Percentiles rank a stretch among this genome's conserved stretches.
These are phyloP conservation scores for Anisogramma anomala DNA, from an alignment of 2,329 filamentous ascomycete genomes.

Conservation along the genomic window DNA sequence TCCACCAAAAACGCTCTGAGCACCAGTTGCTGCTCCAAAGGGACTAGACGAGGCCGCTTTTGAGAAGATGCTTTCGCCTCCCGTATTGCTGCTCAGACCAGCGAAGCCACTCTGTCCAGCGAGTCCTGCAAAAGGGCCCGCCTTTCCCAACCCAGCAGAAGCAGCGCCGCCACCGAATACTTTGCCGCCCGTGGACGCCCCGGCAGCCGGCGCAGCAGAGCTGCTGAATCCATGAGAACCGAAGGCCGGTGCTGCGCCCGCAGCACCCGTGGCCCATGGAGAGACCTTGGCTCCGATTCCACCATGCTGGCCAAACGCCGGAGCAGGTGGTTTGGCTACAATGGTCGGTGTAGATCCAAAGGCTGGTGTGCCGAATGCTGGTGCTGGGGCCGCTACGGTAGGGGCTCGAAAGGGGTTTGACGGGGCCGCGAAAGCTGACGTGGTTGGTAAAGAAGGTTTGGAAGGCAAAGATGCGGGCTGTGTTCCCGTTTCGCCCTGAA, in stretches of 20 bases:
- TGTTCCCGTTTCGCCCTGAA: constrained; percentile 27
- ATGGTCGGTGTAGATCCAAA: constrained; percentile 23
- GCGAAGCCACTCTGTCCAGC: constrained; percentile 45
- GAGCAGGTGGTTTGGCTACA: constrained; percentile 22
- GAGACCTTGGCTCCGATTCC: constrained; percentile 36
- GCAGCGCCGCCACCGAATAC: constrained; percentile 27
- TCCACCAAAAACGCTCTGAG: constrained; percentile 8
- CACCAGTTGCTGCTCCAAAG: constrained; percentile 21
- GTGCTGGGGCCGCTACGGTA: background rate
- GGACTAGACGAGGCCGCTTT: constrained; percentile 26
- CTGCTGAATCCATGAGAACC: constrained; percentile 41
- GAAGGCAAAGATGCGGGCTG: constrained; percentile 24
- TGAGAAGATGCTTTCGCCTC: constrained; percentile 29
- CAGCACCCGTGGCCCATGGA: constrained; percentile 37
- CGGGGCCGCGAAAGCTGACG: too few species aligned
- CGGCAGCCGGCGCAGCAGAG: constrained; percentile 24
- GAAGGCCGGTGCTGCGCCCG: constrained; percentile 34
- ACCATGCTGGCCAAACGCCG: constrained; percentile 41
- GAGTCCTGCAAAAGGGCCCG: constrained; percentile 42
- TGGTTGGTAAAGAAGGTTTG: constrained; percentile 14
- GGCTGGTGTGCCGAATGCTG: constrained; percentile 11
- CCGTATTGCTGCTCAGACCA: constrained; percentile 28
- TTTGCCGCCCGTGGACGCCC: constrained; percentile 21
- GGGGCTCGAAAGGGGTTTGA: constrained; percentile 31
- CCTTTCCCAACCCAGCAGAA: constrained; percentile 18